These are phyloP conservation scores for Plasmodium berghei DNA, from an alignment of 169 alveolate genomes.

Conservation along the genomic window DNA sequence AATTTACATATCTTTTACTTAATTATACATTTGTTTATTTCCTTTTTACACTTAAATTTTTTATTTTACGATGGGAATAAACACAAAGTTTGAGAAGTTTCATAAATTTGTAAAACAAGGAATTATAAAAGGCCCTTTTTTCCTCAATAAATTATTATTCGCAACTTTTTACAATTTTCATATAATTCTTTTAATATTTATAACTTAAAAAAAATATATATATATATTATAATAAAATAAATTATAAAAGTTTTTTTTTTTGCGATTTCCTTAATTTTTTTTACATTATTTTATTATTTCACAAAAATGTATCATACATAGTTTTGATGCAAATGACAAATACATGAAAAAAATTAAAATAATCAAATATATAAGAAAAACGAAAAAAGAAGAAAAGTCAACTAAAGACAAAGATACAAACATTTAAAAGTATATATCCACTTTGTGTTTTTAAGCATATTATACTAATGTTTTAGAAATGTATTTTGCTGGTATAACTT, in stretches of 20 bases:
- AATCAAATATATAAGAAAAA: slow-evolving; percentile 1
- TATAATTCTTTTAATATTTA: neutral
- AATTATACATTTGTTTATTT: neutral
- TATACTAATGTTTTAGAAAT: too few species aligned
- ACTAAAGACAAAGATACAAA: slow-evolving; percentile 33
- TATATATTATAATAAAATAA: neutral
- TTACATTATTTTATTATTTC: slow-evolving; percentile 4
- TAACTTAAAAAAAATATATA: slow-evolving; percentile 2
- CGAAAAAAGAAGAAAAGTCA: slow-evolving; percentile 11
- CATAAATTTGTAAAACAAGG: neutral
- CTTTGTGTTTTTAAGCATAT: too few species aligned
- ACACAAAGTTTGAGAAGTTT: neutral
- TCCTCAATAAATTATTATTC: too few species aligned
- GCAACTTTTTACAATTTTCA: too few species aligned
- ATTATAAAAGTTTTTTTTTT: neutral
- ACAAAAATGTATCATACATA: neutral
- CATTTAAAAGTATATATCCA: neutral
- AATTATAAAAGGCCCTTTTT: too few species aligned
- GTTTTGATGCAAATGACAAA: neutral
- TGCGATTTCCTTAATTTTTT: neutral
- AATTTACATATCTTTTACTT: neutral
- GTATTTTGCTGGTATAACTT: neutral
- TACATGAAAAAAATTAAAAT: slow-evolving; percentile 18
- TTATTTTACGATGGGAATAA: neutral
- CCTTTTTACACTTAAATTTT: neutral